phyloP scores from a whole-genome alignment of 2,329 filamentous ascomycete genomes.

The Phialocephala subalpina region DNA sequence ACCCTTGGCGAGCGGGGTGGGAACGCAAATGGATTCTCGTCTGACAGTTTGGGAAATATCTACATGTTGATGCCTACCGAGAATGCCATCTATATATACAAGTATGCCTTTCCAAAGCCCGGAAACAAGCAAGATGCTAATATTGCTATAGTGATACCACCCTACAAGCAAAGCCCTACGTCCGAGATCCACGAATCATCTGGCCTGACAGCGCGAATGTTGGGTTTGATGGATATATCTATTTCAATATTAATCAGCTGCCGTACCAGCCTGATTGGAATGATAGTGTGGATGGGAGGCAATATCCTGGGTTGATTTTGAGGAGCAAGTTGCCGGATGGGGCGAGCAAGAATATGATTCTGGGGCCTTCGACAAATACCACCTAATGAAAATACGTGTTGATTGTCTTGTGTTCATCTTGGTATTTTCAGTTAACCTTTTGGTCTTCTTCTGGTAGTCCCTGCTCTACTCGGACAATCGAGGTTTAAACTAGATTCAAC shows the following conservation, averaged over 20 bases:
- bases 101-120: conserved; percentile 32
- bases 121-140: background rate
- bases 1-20: conserved; percentile 54
- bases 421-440: background rate
- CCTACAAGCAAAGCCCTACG: conserved; percentile 47
- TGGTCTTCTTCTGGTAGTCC: background rate
- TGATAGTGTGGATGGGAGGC: conserved; percentile 50
- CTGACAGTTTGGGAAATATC: conserved; percentile 51
- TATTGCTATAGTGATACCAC: conserved; percentile 41
- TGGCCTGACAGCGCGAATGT: conserved; percentile 53
- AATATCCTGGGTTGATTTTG: conserved; percentile 54
- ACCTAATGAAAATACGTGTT: background rate
- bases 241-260: conserved; percentile 58
- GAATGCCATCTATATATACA: conserved; percentile 55
- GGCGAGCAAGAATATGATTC: conserved; percentile 40
- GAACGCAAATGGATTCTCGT: conserved; percentile 54
- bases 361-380: conserved; percentile 14
- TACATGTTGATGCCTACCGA: conserved; percentile 56
- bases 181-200: conserved; percentile 52
- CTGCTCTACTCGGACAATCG: no score
- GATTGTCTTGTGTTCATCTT: background rate
- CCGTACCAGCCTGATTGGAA: conserved; percentile 57
- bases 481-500: no score
- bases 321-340: conserved; percentile 50
- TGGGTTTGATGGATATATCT: conserved; percentile 54